Percentiles rank a stretch among this genome's conserved stretches.
phyloP scores from a whole-genome alignment of 2,329 filamentous ascomycete species.

The Aspergillus sp. region DNA sequence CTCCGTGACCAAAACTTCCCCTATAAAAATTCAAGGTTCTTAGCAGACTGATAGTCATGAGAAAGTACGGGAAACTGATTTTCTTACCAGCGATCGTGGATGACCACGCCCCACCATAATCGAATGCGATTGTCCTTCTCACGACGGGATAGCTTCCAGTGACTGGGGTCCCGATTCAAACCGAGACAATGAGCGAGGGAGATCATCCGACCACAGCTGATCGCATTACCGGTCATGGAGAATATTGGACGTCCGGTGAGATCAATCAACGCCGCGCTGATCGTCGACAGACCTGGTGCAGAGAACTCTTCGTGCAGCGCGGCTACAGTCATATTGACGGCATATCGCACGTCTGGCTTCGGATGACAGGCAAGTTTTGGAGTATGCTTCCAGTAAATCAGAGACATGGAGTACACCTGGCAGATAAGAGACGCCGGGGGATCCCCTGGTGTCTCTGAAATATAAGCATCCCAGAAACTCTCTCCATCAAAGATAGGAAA shows the following conservation, averaged over 20 bases:
- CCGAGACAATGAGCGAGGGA: constrained; percentile 56
- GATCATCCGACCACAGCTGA: constrained; percentile 53
- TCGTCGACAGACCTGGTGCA: constrained; percentile 57
- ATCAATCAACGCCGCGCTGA: constrained; percentile 58
- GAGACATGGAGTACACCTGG: constrained; percentile 56
- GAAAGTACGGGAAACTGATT: neutral
- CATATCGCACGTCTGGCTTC: constrained; percentile 57
- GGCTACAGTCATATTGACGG: constrained; percentile 61
- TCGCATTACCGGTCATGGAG: constrained; percentile 58
- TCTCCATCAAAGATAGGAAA: constrained; percentile 60
- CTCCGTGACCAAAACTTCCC: constrained; percentile 56
- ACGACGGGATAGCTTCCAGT: constrained; percentile 50
- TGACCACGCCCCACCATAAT: constrained; percentile 57
- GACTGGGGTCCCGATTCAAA: constrained; percentile 53
- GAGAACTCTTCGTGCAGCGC: constrained; percentile 60
- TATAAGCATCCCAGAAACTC: constrained; percentile 51
- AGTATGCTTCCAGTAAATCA: constrained; percentile 57
- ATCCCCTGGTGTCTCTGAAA: constrained; percentile 43
- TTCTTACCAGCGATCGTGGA: constrained; percentile 53
- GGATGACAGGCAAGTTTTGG: constrained; percentile 44
- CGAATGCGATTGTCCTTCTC: constrained; percentile 53
- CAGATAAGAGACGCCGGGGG: constrained; percentile 57
- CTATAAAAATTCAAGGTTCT: constrained; percentile 25
- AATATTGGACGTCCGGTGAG: constrained; percentile 60
- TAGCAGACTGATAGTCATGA: neutral